phyloP scores from a whole-genome alignment of 345 rosid species.

The Gynandropsis gynandra region DNA sequence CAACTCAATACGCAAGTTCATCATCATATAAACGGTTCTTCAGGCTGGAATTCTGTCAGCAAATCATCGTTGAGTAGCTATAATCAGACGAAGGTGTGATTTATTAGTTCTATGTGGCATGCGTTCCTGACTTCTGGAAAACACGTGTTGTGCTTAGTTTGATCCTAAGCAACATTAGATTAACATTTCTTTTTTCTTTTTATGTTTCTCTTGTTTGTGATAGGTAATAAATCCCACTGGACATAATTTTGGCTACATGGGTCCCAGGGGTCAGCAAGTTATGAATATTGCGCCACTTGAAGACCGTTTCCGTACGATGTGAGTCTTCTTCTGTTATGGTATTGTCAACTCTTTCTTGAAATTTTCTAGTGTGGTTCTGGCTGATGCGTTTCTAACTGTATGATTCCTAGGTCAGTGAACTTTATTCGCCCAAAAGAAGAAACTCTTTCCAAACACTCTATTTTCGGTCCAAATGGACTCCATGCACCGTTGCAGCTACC shows the following conservation, averaged over 20 bases:
- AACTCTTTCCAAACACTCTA: conserved; percentile 82
- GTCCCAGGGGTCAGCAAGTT: conserved; percentile 39
- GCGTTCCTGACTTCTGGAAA: not conserved
- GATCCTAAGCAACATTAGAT: conserved; percentile 17
- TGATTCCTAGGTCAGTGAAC: conserved; percentile 53
- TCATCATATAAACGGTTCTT: conserved; percentile 33
- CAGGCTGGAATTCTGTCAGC: conserved; percentile 39
- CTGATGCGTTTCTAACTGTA: conserved; percentile 12
- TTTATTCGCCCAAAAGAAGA: conserved; percentile 60
- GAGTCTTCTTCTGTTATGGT: conserved; percentile 24
- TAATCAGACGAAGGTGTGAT: conserved; percentile 44
- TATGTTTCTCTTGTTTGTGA: conserved; percentile 18
- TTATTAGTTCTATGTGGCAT: conserved; percentile 17
- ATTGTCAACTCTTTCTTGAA: not conserved
- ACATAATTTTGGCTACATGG: conserved; percentile 36
- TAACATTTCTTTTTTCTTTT: conserved; percentile 5
- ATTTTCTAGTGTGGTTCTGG: conserved; percentile 10
- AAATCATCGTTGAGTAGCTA: conserved; percentile 36
- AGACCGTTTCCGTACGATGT: conserved; percentile 59
- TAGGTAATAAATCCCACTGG: conserved; percentile 50
- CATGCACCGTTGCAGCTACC: conserved; percentile 83
- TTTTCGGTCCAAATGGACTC: conserved; percentile 85
- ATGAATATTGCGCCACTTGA: conserved; percentile 39
- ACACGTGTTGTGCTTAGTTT: not conserved
- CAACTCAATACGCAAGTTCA: conserved; percentile 33